phyloP scores from a whole-genome alignment of 176 grass and related monocot genomes.

The Puccinellia tenuiflora region DNA sequence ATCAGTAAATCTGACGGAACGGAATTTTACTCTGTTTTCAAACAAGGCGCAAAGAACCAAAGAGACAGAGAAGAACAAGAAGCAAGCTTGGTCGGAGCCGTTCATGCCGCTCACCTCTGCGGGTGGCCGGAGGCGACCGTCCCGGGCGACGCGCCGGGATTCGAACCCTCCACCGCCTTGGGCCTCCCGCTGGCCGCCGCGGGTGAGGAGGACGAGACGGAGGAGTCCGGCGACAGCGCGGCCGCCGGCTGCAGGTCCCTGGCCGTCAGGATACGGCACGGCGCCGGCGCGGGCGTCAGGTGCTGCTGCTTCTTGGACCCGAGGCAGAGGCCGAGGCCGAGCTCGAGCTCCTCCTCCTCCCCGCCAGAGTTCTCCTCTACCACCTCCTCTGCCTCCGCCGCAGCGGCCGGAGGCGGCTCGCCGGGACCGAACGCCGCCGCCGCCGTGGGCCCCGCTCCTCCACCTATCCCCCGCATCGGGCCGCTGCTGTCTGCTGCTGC shows the following conservation, averaged over 20 bases:
- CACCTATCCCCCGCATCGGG: constrained; percentile 26
- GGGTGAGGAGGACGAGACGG: constrained; percentile 45
- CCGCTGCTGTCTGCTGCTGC: neutral
- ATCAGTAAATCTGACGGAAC: neutral
- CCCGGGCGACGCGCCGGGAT: constrained; percentile 43
- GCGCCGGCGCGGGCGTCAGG: neutral
- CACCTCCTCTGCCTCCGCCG: constrained; percentile 9
- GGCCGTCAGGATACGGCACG: constrained; percentile 63
- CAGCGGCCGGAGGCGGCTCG: constrained; percentile 12
- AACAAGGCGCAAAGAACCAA: neutral
- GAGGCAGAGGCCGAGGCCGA: constrained; percentile 62
- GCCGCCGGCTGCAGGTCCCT: constrained; percentile 43
- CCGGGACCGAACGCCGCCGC: constrained; percentile 19
- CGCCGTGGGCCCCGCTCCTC: neutral
- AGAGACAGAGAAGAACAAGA: neutral
- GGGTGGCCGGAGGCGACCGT: constrained; percentile 37
- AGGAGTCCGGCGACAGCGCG: constrained; percentile 42
- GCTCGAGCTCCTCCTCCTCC: constrained; percentile 40
- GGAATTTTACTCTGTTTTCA: too few relatives aligned
- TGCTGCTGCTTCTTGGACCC: constrained; percentile 41
- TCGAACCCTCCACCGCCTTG: constrained; percentile 3
- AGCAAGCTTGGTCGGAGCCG: neutral
- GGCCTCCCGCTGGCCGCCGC: constrained; percentile 27
- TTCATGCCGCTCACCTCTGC: constrained; percentile 35
- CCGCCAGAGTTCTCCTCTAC: constrained; percentile 39